phyloP scores from a whole-genome alignment of 1,284 basidiomycete genomes.

The Inonotus obliquus region DNA sequence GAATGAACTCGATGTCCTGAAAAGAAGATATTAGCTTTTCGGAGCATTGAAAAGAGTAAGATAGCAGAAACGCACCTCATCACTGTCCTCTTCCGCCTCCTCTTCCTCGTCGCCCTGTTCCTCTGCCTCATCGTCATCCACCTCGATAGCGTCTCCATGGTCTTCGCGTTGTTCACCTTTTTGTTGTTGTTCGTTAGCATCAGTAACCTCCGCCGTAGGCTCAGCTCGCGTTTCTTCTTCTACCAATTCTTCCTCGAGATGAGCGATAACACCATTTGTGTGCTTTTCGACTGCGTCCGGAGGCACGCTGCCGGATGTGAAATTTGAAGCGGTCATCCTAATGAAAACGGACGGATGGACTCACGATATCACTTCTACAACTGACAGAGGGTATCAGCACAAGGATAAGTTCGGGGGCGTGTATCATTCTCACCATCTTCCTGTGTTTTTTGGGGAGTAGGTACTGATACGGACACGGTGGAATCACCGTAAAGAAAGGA shows the following conservation, averaged over 20 bases:
- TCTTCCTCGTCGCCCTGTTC: constrained; percentile 13
- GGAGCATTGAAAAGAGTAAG: neutral
- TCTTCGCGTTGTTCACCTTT: neutral
- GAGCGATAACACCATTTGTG: constrained; percentile 11
- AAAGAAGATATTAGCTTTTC: neutral
- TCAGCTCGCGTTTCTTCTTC: neutral
- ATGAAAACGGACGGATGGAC: neutral
- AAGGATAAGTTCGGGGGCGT: neutral
- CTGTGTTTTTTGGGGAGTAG: constrained; percentile 1
- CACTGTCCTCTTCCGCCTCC: constrained; percentile 14
- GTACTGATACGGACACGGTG: neutral
- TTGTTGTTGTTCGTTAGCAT: neutral
- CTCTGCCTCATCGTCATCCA: constrained; percentile 5
- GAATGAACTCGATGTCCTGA: constrained; percentile 18
- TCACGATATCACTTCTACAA: constrained; percentile 13
- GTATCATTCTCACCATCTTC: constrained; percentile 10
- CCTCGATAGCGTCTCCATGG: neutral
- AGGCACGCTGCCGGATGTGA: neutral
- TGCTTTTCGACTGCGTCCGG: constrained; percentile 7
- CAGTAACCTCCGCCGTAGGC: neutral
- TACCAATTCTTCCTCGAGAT: constrained; percentile 12
- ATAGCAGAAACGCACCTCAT: constrained; percentile 7
- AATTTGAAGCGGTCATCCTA: neutral
- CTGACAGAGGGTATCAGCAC: neutral
- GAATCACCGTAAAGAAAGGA: constrained; percentile 18